phyloP scores from a whole-genome alignment of 2,329 filamentous ascomycete genomes.

The Aspergillus viridinutans region DNA sequence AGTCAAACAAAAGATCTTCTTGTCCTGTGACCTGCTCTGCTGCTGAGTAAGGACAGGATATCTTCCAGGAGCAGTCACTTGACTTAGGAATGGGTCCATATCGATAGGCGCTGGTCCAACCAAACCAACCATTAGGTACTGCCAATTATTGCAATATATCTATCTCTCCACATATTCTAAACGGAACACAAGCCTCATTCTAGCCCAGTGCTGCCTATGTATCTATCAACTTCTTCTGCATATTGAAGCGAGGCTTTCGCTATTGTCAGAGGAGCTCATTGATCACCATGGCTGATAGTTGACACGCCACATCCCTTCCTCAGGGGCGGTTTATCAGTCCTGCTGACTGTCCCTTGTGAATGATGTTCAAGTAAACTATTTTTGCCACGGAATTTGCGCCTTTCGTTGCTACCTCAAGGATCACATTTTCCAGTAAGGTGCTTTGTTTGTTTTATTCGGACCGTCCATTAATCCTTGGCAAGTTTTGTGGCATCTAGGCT shows the following conservation, averaged over 20 bases:
- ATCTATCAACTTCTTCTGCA: not conserved
- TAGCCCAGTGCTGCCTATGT: not conserved
- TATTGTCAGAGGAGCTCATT: not conserved
- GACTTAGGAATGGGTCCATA: slow-evolving; percentile 17
- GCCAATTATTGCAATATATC: slow-evolving; percentile 15
- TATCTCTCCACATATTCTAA: not conserved
- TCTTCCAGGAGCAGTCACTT: slow-evolving; percentile 13
- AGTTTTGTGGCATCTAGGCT: not conserved
- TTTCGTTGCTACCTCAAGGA: slow-evolving; percentile 4
- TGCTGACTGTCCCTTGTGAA: slow-evolving; percentile 24
- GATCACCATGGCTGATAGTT: slow-evolving; percentile 11
- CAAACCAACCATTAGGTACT: not conserved
- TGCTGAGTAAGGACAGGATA: slow-evolving; percentile 15
- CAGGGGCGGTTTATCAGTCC: slow-evolving; percentile 12
- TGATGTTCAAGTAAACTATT: slow-evolving; percentile 22
- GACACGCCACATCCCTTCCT: slow-evolving; percentile 11
- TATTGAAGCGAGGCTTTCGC: not conserved
- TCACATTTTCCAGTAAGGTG: not conserved
- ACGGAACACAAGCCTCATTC: slow-evolving; percentile 8
- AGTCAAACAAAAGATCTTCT: slow-evolving; percentile 17
- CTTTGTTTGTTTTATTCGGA: not conserved
- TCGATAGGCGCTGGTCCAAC: slow-evolving; percentile 12
- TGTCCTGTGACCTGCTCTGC: slow-evolving; percentile 21
- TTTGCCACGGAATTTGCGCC: slow-evolving; percentile 24
- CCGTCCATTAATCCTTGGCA: not conserved